A percentile compares a stretch with the other conserved stretches of the same genome.
Conservation (phyloP, 139 green algal species). For the Mychonastes homosphaera region DNA sequence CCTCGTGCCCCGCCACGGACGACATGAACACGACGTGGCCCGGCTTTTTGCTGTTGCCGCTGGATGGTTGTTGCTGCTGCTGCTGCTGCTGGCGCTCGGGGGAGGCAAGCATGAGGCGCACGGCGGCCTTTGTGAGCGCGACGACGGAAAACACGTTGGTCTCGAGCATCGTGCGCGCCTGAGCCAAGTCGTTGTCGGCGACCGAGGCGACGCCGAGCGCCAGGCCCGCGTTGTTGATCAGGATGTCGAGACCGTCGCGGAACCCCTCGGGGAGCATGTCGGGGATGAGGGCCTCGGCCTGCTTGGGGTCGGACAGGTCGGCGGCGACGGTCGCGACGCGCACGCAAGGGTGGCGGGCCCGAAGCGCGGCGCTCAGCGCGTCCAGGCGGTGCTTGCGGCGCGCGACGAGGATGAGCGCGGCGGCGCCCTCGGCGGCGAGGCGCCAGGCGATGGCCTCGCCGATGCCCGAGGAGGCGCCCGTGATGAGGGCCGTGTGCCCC, state of each 20-base stretch:
- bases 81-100: too few species aligned
- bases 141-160: constrained; percentile 67
- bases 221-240: constrained; percentile 81
- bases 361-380: constrained; percentile 32
- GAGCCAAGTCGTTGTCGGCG: neutral
- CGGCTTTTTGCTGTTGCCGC: too few species aligned
- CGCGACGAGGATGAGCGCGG: constrained; percentile 59
- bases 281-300: neutral
- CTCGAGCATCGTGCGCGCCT: constrained; percentile 62
- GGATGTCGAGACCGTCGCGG: constrained; percentile 74
- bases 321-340: constrained; percentile 10
- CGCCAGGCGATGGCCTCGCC: constrained; percentile 56
- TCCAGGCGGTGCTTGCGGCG: constrained; percentile 49
- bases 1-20: constrained; percentile 54
- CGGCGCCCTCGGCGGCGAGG: constrained; percentile 57
- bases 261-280: neutral
- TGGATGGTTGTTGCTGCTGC: too few species aligned
- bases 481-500: constrained; percentile 38
- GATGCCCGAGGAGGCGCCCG: constrained; percentile 57
- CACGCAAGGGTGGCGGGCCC: too few species aligned
- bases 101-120: too few species aligned
- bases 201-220: constrained; percentile 38
- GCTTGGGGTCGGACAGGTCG: constrained; percentile 9
- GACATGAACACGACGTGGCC: constrained; percentile 69
- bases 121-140: constrained; percentile 39